Evolutionary conservation across 257 asterid genomes (phyloP).

Genomic region (Knoxia roxburghii): DNA sequence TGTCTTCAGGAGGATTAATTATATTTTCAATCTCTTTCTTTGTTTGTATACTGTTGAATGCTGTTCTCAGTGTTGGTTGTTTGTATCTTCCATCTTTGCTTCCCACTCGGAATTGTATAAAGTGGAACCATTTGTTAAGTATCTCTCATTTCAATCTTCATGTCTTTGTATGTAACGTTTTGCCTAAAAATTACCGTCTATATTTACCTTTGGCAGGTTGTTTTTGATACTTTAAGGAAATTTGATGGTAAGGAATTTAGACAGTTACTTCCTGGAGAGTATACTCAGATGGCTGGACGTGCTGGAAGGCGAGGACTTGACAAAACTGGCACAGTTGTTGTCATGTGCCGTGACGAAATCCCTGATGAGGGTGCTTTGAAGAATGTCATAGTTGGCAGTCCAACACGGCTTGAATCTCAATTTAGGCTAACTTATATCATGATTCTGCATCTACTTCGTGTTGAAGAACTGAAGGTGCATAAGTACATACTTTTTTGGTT

Average conservation of each 20-base stretch:
- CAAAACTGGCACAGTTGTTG: constrained; percentile 86
- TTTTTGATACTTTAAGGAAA: constrained; percentile 84
- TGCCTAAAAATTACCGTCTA: neutral
- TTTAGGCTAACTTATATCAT: constrained; percentile 95
- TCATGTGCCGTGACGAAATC: constrained; percentile 91
- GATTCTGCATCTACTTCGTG: constrained; percentile 97
- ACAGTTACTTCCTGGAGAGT: constrained; percentile 92
- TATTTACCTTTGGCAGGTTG: constrained; percentile 59
- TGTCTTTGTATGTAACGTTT: neutral
- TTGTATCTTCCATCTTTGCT: neutral
- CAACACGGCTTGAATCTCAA: constrained; percentile 90
- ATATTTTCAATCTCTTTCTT: neutral
- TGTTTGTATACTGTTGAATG: too few relatives aligned
- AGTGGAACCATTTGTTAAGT: neutral
- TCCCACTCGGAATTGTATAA: neutral
- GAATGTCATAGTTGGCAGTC: constrained; percentile 81
- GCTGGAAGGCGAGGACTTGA: constrained; percentile 99
- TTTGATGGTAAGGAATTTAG: constrained; percentile 94
- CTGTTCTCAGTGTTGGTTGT: neutral
- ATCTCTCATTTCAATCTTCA: neutral
- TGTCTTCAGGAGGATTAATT: neutral
- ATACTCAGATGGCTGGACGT: constrained; percentile 99
- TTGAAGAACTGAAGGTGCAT: constrained; percentile 92
- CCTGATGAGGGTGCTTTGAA: constrained; percentile 77
- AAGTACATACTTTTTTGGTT: neutral